These are phyloP conservation scores for Lagenidium giganteum DNA, from an alignment of 352 stramenopile species.

Conservation along the genomic window DNA sequence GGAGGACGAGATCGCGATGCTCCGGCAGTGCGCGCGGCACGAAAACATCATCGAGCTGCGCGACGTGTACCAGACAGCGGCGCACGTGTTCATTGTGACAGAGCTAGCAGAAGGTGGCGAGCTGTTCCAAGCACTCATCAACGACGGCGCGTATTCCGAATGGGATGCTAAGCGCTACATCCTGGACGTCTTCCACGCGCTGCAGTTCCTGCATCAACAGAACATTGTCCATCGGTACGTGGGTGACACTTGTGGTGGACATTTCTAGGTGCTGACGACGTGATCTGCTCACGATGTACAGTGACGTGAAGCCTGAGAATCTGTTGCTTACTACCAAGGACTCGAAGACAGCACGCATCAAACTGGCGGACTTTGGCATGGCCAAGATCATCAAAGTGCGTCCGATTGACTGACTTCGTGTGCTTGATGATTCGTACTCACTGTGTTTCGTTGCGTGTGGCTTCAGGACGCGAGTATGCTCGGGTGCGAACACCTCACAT, in stretches of 20 bases:
- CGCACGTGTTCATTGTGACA: conserved; percentile 51
- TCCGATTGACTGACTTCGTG: background rate
- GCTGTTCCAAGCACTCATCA: conserved; percentile 67
- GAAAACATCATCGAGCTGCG: conserved; percentile 51
- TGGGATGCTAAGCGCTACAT: conserved; percentile 52
- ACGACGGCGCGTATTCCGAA: conserved; percentile 73
- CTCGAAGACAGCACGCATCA: conserved; percentile 59
- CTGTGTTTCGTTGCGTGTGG: background rate
- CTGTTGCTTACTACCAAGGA: conserved; percentile 73
- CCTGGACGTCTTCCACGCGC: conserved; percentile 41
- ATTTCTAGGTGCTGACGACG: background rate
- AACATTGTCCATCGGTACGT: conserved; percentile 62
- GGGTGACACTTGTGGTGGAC: background rate
- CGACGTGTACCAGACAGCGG: conserved; percentile 41
- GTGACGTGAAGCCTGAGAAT: conserved; percentile 83
- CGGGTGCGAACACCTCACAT: conserved; percentile 38
- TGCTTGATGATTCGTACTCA: background rate
- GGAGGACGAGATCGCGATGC: conserved; percentile 42
- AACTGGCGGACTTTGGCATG: conserved; percentile 82
- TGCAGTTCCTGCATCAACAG: conserved; percentile 62
- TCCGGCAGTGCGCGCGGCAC: conserved; percentile 42
- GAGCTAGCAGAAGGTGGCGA: conserved; percentile 55
- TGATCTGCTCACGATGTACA: conserved; percentile 17
- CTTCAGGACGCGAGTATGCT: conserved; percentile 40
- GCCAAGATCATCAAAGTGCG: conserved; percentile 51